phyloP scores from a whole-genome alignment of 1,139 yeast species.

The Sugiyamaella xylanicola region DNA sequence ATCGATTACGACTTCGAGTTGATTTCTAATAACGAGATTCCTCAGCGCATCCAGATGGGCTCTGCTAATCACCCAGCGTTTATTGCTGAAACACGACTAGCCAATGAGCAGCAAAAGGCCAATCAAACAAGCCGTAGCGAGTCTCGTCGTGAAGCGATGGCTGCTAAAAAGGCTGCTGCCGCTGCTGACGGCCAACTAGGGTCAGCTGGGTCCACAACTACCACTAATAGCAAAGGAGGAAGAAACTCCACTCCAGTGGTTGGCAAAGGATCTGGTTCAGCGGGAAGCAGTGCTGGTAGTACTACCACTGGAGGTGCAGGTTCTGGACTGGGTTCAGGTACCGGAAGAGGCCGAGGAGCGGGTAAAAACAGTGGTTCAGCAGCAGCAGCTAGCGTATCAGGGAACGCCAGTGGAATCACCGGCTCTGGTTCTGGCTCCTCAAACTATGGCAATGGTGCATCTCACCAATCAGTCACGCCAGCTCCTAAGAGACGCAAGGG shows the following conservation, averaged over 20 bases:
- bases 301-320: constrained; percentile 2
- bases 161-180: constrained; percentile 69
- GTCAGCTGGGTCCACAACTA: constrained; percentile 3
- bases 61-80: constrained; percentile 86
- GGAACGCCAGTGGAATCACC: background rate
- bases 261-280: constrained; percentile 1
- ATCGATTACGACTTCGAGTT: constrained; percentile 78
- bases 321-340: constrained; percentile 1
- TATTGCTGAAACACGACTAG: constrained; percentile 40
- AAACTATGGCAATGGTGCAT: constrained; percentile 1
- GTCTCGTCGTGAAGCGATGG: constrained; percentile 86
- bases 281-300: constrained; percentile 6
- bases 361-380: constrained; percentile 15
- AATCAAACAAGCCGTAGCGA: constrained; percentile 51
- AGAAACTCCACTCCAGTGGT: constrained; percentile 11
- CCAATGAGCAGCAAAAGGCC: constrained; percentile 47
- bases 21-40: constrained; percentile 72
- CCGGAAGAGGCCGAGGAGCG: constrained; percentile 23
- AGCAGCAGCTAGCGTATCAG: background rate
- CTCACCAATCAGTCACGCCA: constrained; percentile 2
- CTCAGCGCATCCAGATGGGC: constrained; percentile 59
- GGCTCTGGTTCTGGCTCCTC: constrained; percentile 10
- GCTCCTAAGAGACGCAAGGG: constrained; percentile 17
- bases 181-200: constrained; percentile 21
- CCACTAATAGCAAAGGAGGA: constrained; percentile 3